Conservation (phyloP, 139 green algal genomes). For the Chlamydomonas eustigma region DNA sequence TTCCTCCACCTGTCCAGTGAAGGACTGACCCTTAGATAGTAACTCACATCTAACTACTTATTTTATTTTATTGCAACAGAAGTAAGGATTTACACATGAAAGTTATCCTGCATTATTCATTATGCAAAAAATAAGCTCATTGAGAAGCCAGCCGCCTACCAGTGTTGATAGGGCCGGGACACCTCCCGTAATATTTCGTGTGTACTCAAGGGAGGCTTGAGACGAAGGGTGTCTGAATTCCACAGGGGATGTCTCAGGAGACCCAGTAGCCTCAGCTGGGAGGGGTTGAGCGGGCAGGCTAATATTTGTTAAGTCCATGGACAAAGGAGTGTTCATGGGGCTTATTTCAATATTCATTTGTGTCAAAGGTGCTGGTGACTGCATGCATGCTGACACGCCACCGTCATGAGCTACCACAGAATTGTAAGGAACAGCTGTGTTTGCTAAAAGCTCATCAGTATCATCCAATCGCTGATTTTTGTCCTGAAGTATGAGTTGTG, state of each 20-base stretch:
- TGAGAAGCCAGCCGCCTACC: no score
- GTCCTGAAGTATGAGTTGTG: slow-evolving; percentile 1
- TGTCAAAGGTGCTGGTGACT: not conserved
- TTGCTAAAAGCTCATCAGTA: not conserved
- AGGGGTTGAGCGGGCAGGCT: slow-evolving; percentile 1
- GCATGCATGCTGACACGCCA: not conserved
- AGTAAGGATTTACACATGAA: no score
- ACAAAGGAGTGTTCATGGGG: slow-evolving; percentile 29
- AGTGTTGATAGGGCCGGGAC: slow-evolving; percentile 66
- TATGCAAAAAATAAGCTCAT: no score
- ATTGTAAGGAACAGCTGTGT: not conserved
- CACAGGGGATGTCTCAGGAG: no score
- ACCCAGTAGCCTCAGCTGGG: no score
- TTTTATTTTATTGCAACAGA: no score
- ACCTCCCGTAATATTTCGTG: slow-evolving; percentile 62
- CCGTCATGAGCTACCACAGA: no score
- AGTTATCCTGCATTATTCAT: no score
- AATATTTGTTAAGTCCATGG: slow-evolving; percentile 59
- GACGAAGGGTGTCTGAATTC: no score
- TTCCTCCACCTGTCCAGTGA: slow-evolving; percentile 20
- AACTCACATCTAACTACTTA: no score
- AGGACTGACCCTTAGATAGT: no score
- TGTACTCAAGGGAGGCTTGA: slow-evolving; percentile 29
- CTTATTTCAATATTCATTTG: not conserved
- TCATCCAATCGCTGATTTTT: slow-evolving; percentile 4